Conservation (phyloP, 306 rosid species). For the Gastrolobium villosum region DNA sequence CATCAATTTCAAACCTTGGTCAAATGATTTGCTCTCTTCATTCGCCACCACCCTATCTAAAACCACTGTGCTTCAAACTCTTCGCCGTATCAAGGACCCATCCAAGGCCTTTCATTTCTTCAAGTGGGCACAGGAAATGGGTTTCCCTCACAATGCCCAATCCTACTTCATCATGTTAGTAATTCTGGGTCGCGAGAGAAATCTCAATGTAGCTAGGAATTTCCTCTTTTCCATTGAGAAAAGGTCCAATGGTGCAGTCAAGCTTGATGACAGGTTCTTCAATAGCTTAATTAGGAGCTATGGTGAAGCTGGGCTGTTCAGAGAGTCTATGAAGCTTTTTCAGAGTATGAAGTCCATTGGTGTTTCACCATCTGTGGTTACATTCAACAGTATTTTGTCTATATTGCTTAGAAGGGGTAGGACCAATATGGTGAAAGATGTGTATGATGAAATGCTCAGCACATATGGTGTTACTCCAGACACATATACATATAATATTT, state of each 20-base stretch:
- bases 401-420: slow-evolving; percentile 80
- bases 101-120: slow-evolving; percentile 70
- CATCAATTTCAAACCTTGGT: slow-evolving; percentile 68
- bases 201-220: slow-evolving; percentile 78
- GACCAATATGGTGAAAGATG: slow-evolving; percentile 67
- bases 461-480: slow-evolving; percentile 81
- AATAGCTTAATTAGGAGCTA: slow-evolving; percentile 80
- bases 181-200: slow-evolving; percentile 64
- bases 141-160: slow-evolving; percentile 66
- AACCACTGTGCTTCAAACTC: slow-evolving; percentile 71
- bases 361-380: slow-evolving; percentile 71
- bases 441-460: slow-evolving; percentile 81
- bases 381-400: slow-evolving; percentile 67
- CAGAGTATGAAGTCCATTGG: slow-evolving; percentile 67
- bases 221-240: slow-evolving; percentile 76
- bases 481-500: slow-evolving; percentile 66
- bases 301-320: slow-evolving; percentile 77
- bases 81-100: slow-evolving; percentile 61
- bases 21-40: slow-evolving; percentile 57
- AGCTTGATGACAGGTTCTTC: slow-evolving; percentile 75
- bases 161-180: slow-evolving; percentile 71
- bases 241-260: slow-evolving; percentile 68
- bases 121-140: slow-evolving; percentile 67
- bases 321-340: slow-evolving; percentile 77
- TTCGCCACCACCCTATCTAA: slow-evolving; percentile 64